These are phyloP conservation scores for Debaryomyces singareniensis DNA, from an alignment of 1,139 yeast species.

Conservation along the genomic window DNA sequence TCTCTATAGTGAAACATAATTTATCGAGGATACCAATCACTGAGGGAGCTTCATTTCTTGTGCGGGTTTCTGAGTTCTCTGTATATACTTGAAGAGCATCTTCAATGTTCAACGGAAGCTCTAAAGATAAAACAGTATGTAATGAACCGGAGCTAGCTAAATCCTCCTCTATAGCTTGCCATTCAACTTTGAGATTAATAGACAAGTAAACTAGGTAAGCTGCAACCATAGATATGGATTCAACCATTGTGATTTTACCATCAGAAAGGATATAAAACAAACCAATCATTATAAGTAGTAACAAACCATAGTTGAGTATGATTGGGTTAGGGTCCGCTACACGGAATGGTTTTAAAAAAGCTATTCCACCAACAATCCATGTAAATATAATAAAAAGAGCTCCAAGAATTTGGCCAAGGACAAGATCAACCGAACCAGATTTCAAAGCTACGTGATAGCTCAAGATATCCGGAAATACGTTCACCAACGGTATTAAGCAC, in stretches of 20 bases:
- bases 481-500: slow-evolving; percentile 33
- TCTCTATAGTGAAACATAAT: neutral
- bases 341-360: slow-evolving; percentile 20
- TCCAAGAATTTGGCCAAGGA: slow-evolving; percentile 38
- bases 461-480: slow-evolving; percentile 35
- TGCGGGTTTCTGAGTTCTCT: slow-evolving; percentile 10
- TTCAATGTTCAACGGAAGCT: slow-evolving; percentile 18
- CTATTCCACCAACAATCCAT: slow-evolving; percentile 29
- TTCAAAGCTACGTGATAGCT: slow-evolving; percentile 29
- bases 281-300: slow-evolving; percentile 18
- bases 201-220: slow-evolving; percentile 31
- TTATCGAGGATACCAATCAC: neutral
- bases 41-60: neutral
- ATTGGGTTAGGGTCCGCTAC: slow-evolving; percentile 15
- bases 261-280: slow-evolving; percentile 43
- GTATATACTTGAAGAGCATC: slow-evolving; percentile 22
- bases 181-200: slow-evolving; percentile 13
- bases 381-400: slow-evolving; percentile 32
- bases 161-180: slow-evolving; percentile 10
- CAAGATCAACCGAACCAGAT: slow-evolving; percentile 27
- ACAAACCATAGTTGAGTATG: slow-evolving; percentile 28
- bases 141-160: slow-evolving; percentile 4
- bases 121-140: slow-evolving; percentile 5
- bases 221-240: slow-evolving; percentile 38
- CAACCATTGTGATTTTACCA: slow-evolving; percentile 40